phyloP scores from a whole-genome alignment of 164 flowering plant species.

The Tinospora cordifolia region DNA sequence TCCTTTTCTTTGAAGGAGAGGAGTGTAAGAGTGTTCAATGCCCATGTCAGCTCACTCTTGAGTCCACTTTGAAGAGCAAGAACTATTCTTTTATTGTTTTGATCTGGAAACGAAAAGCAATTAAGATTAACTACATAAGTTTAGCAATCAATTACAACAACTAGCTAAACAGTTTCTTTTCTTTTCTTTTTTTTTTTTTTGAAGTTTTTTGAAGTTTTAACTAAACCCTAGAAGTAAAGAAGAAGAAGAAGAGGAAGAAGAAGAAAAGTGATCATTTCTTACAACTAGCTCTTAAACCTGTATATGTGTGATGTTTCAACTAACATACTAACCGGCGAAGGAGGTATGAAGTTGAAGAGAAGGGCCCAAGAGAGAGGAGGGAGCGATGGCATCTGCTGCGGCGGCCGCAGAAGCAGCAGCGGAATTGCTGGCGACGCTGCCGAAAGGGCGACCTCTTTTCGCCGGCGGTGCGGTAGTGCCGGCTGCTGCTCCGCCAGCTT shows the following conservation, averaged over 20 bases:
- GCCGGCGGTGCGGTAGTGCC: slow-evolving; percentile 54
- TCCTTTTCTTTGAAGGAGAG: slow-evolving; percentile 99
- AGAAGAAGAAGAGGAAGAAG: too few relatives aligned
- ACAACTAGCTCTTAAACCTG: too few relatives aligned
- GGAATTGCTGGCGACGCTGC: slow-evolving; percentile 40
- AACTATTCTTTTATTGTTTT: slow-evolving; percentile 85
- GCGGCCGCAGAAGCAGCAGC: slow-evolving; percentile 36
- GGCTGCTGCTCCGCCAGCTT: slow-evolving; percentile 48
- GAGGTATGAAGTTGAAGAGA: slow-evolving; percentile 78
- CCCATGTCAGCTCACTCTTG: slow-evolving; percentile 96
- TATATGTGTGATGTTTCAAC: too few relatives aligned
- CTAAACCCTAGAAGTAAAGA: too few relatives aligned
- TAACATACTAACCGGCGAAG: slow-evolving; percentile 53
- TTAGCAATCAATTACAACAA: not conserved
- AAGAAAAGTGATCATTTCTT: too few relatives aligned
- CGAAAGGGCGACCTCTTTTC: slow-evolving; percentile 88
- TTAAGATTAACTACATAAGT: not conserved
- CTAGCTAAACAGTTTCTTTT: not conserved
- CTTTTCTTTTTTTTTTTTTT: too few relatives aligned
- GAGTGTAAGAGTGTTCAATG: slow-evolving; percentile 80
- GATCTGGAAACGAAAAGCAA: slow-evolving; percentile 42
- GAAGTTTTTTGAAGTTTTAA: too few relatives aligned
- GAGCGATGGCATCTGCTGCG: slow-evolving; percentile 52
- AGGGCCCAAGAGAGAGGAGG: slow-evolving; percentile 75
- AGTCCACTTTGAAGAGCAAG: slow-evolving; percentile 95